Base-by-base conservation (phyloP, 306 rosid genomes). In the Corylus heterophylla region DNA sequence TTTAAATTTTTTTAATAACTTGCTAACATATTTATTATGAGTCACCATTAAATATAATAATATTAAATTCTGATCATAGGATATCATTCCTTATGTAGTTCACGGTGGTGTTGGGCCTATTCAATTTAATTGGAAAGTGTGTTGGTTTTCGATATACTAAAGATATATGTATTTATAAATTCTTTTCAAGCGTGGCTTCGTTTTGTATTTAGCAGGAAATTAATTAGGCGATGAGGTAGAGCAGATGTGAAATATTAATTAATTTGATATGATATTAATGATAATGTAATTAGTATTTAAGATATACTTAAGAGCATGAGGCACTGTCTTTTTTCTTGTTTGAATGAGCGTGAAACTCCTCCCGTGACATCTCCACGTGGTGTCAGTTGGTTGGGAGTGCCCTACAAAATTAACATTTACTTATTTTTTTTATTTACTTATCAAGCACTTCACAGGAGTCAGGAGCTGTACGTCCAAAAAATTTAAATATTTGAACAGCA, bases 341-440 rank as follows among this genome's bases (percentile, higher is more conserved):
- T 80, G 87, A 81, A 78, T 62, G 79, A 80, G 78, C 42, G 80
- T 80, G 87, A 72, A 79, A 66, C 7, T 31, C 35, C 47, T 14
- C 77, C 87, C 86, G 84, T 79, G 85, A 78, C 87, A 78, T 42
- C 79, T 79, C 74, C 83, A 72, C 45, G 80, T 62, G 71, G 25
- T 66, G 45, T 42, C 45, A 42, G 45, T 29, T 78, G 80, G 86
- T 73, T 83, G 87, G 80, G 79, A 67, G 74, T 86, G 93, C 80
- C 88, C 88, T 79, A 79, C 88, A 74, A 25, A 72, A 78, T 78
- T 45, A 55, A 55, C 55, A 7, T 8, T 82, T 42, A 42, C 45
- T 42, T 42, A 6, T 3, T 48, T 48, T 1, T 6, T 48, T 48
- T 8, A 12, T 75, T 79, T 80, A 73, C 74, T 48, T 48, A 69